Evolutionary conservation across 805 yeast species (phyloP), one percentile per base, ranked within the genome.

Genomic region (Blastobotrys peoriensis): DNA sequence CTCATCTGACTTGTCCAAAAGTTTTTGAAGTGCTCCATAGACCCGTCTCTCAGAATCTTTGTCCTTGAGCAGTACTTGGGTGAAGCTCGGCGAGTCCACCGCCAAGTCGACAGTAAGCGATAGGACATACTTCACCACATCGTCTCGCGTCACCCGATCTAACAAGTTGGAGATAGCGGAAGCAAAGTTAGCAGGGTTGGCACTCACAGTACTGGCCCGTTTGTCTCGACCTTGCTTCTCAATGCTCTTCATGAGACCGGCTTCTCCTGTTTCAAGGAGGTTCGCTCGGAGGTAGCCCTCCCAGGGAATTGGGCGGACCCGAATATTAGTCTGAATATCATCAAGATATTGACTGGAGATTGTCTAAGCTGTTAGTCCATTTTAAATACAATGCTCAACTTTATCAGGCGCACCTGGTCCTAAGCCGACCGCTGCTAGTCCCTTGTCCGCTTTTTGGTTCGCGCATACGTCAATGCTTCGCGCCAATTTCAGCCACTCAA

Each of bases 261-360:
- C 91, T 60, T 86, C 93, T 49, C 76, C 78, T 41, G 73, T 74
- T 36, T 81, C 67, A 33, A 89, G 70, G 37, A 80, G 75, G 39
- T 77, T 79, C 16, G 89, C 81, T 44, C 95, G 74, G 8, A 85
- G 81, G 55, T 84, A 79, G 6, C 94, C 94, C 58, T 86, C 94
- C 97, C 97, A 89, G 25, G 95, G 94, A 45, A 88, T 77, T 25
- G 89, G 80, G 52, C 93, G 76, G 48, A 85, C 81, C 56, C 93
- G 73, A 51, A 87, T 80, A 49, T 78, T 78, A 52, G 74, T 70
- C 54, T 61, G 58, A 43, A 61, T 59, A 33, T 64, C 68, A 37
- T 64, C 69, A 45, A 64, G 53, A 36, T 62, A 55, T 43, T 43
- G 48, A 36, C 51, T 47, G 41, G 41, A 37, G 33, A 55, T 42